Evolutionary conservation across 202 grass and related monocot species (phyloP), one percentile per base, ranked within the genome.

Genomic region (Digitaria exilis): DNA sequence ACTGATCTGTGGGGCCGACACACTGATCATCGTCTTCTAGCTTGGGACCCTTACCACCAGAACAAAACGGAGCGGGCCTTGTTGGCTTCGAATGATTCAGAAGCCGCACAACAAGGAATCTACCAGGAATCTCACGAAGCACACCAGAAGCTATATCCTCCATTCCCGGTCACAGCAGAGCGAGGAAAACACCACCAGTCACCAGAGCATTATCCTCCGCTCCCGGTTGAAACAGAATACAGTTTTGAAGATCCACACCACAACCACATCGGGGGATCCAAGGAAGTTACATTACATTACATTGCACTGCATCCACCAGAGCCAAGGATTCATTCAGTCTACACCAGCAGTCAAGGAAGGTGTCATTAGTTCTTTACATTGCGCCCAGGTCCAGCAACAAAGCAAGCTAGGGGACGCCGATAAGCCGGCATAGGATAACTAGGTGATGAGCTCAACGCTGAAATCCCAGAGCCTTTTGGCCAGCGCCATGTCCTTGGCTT

Each of bases 401-500:
- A 15, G 28, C 25, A 63, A 63, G 29, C 28, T 32, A 31, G 60
- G 29, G 9, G 45, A 52, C 51, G 9, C 46, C 28, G 28, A 4
- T 34, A 5, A 10, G 0, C 11, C 34, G 5, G 42, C 12, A 34
- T 17, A 5, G 57, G 41, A 18, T 63, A 94, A 60, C 77, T 63
- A 94, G 83, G 77, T 85, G 29, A 81, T 69, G 69, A 96, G 83
- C 77, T 93, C 84, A 12, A 98, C 14, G 71, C 81, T 94, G 60
- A 87, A 98, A 26, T 98, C 93, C 96, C 93, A 98, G 0, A 96
- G 87, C 76, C 73, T 98, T 80, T 92, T 94, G 15, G 89, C 91
- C 81, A 98, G 67, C 52, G 76, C 80, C n/a, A 26, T 45, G 79
- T 96, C 93, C 83, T 98, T 98, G 58, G 71, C 89, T 67, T 92